Conservation (phyloP, 139 green algal genomes). For the Gonium pectorale region DNA sequence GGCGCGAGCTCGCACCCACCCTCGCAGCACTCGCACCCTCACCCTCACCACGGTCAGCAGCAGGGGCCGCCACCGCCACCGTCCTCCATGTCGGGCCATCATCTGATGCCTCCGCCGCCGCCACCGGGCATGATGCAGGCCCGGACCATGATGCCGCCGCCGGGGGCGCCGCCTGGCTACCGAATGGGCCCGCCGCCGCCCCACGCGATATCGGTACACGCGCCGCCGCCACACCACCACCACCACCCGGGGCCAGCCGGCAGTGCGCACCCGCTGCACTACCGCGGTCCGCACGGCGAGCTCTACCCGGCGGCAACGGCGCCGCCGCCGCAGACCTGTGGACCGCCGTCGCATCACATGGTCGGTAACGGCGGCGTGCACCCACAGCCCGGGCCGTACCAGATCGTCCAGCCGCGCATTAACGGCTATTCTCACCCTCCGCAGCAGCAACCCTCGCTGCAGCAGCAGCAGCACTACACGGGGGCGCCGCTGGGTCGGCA, state of each 20-base stretch:
- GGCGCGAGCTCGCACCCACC: background rate
- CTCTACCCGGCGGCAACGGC: background rate
- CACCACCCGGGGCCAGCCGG: constrained; percentile 1
- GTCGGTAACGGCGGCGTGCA: too few relatives aligned
- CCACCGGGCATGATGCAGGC: background rate
- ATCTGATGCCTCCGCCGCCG: background rate
- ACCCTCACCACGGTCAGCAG: background rate
- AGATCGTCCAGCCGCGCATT: too few relatives aligned
- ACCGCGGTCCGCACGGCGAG: background rate
- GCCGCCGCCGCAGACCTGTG: too few relatives aligned
- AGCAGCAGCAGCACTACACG: background rate
- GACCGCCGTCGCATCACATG: too few relatives aligned
- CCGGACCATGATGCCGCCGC: background rate
- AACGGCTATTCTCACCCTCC: too few relatives aligned
- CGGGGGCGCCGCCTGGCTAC: background rate
- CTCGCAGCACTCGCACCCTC: constrained; percentile 22
- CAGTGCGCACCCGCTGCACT: too few relatives aligned
- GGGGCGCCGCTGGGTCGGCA: background rate
- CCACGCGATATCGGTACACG: too few relatives aligned
- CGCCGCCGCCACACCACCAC: constrained; percentile 12
- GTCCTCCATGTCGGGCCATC: background rate
- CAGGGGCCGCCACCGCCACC: constrained; percentile 12
- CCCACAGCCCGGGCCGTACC: too few relatives aligned
- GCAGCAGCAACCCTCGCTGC: constrained; percentile 5
- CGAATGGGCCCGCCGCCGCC: constrained; percentile 1